These are phyloP conservation scores for Ceratocystiopsis brevicomis DNA, from an alignment of 2,329 filamentous ascomycete species.

Conservation along the genomic window DNA sequence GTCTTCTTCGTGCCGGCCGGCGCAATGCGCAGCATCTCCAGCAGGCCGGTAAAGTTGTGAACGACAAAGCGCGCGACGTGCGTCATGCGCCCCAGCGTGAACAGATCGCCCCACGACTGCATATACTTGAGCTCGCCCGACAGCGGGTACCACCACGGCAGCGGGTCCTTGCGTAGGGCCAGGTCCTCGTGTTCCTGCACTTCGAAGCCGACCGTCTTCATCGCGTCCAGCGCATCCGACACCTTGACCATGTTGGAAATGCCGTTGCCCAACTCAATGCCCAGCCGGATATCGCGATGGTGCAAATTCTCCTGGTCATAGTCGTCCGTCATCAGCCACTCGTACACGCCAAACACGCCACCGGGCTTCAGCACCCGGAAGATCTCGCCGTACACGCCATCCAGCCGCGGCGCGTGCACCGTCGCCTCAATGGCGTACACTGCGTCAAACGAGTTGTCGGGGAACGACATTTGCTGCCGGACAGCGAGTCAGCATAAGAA, in stretches of 20 bases:
- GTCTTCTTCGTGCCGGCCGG: conserved; percentile 82
- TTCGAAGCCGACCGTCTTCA: conserved; percentile 75
- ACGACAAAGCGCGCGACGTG: conserved; percentile 57
- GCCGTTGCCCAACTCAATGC: conserved; percentile 88
- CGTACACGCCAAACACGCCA: conserved; percentile 89
- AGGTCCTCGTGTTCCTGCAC: conserved; percentile 73
- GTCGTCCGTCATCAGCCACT: conserved; percentile 95
- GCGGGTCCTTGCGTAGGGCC: conserved; percentile 51
- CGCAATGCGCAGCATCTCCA: conserved; percentile 59
- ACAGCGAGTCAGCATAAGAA: neutral
- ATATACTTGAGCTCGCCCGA: conserved; percentile 73
- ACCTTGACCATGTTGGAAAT: conserved; percentile 87
- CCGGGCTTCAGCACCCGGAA: conserved; percentile 91
- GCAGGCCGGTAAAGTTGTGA: conserved; percentile 55
- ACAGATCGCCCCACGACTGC: conserved; percentile 57
- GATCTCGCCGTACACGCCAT: conserved; percentile 87
- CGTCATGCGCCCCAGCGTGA: conserved; percentile 79
- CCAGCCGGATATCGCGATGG: conserved; percentile 79
- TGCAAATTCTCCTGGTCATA: conserved; percentile 78
- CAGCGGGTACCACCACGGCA: conserved; percentile 90
- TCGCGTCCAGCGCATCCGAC: conserved; percentile 60
- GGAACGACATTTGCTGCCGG: conserved; percentile 69
- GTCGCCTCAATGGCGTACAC: conserved; percentile 97
- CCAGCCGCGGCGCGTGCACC: conserved; percentile 76
- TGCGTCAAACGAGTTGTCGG: conserved; percentile 78